Evolutionary conservation across 257 asterid genomes (phyloP), one percentile per base, ranked within the genome.

Genomic region (Rehmannia glutinosa): DNA sequence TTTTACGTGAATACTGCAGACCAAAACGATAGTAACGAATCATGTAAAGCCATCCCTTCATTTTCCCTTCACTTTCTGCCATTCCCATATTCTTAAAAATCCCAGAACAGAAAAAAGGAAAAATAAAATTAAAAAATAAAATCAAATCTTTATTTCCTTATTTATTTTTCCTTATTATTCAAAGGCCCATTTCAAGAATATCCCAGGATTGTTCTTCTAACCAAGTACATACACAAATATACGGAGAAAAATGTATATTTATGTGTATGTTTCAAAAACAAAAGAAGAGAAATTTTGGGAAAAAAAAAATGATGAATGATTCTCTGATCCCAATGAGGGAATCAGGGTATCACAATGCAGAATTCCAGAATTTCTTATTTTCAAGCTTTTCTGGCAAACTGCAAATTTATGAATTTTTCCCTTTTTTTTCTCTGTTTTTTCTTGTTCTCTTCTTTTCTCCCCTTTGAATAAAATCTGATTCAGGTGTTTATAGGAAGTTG

Each of bases 1-100:
- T 76, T 76, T 86, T 92, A 73, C 96, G 93, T 21, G 91, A 87
- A 90, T 80, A 92, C 49, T 86, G 87, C 71, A 92, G 75, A 47
- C 97, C 96, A 41, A 92, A 83, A 45, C 93, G 81, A 55, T 86
- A 81, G 39, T 67, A 69, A 66, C 96, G 90, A 75, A 87, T 90
- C 62, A 92, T 77, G 45, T 86, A 86, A 69, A 92, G 96, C 97
- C 97, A 90, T 10, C 98, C 97, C 69, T 79, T 71, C 95, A 90
- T 92, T 77, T 73, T 82, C 52, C 85, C 88, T 49, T 83, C 87
- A 46, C 23, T 78, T 78, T 78, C 82, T 28, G 71, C 74, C 83
- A 73, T 62, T 49, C 53, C 80, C 84, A 68, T 56, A 49, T 64
- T 35, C 28, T 17, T 25, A 53, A 55, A 16, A 43, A 63, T 20